A percentile compares a stretch with the other conserved stretches of the same genome.
These are phyloP conservation scores for Leucoagaricus sp. DNA, from an alignment of 1,284 basidiomycete species.

Conservation along the genomic window DNA sequence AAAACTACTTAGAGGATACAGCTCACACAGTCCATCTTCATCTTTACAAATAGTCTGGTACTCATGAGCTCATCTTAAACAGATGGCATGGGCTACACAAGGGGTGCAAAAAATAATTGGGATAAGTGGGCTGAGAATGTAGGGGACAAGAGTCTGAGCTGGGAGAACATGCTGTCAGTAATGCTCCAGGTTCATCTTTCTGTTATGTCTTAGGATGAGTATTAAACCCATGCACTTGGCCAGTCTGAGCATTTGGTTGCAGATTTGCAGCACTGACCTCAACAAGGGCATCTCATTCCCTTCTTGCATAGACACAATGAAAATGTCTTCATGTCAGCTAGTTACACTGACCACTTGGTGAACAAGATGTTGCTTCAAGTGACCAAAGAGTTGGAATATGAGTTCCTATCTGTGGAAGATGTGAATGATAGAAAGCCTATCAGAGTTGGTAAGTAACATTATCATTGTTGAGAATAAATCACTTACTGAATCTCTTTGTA, in stretches of 20 bases:
- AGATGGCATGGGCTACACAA: constrained; percentile 17
- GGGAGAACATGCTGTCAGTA: constrained; percentile 3
- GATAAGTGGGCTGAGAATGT: constrained; percentile 4
- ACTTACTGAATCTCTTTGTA: background rate
- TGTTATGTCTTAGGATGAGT: background rate
- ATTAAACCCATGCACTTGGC: too few species aligned
- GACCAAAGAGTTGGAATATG: constrained; percentile 9
- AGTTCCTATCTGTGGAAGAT: constrained; percentile 31
- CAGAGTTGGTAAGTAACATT: constrained; percentile 25
- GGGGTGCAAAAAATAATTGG: constrained; percentile 13
- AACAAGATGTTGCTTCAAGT: constrained; percentile 5
- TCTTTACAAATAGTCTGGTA: too few species aligned
- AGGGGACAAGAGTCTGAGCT: background rate
- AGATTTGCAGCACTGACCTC: background rate
- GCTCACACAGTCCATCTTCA: constrained; percentile 27
- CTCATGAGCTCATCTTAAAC: background rate
- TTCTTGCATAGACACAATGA: constrained; percentile 10
- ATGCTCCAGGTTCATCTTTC: constrained; percentile 4
- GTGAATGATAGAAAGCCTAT: constrained; percentile 30
- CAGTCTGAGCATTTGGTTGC: background rate
- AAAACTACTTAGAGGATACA: constrained; percentile 31
- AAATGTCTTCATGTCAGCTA: constrained; percentile 1
- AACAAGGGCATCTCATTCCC: constrained; percentile 12
- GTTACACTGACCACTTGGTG: background rate
- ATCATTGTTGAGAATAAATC: background rate